Evolutionary conservation across 1,284 basidiomycete species (phyloP).

Genomic region (Rhodofomes roseus): DNA sequence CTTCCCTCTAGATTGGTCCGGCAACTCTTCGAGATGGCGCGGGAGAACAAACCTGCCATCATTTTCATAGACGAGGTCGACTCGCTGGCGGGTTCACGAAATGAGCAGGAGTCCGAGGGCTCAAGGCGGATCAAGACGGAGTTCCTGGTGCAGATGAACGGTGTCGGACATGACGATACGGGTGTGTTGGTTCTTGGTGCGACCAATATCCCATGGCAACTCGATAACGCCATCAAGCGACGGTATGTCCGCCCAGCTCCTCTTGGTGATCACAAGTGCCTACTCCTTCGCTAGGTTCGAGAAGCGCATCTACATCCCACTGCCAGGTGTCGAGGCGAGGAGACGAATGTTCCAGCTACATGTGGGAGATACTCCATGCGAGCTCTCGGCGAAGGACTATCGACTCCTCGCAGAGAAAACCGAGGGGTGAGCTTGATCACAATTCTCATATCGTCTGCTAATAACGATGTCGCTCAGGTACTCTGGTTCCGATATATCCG

Average conservation of each 20-base stretch:
- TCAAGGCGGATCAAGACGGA: constrained; percentile 97
- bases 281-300: constrained; percentile 65
- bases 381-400: constrained; percentile 79
- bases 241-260: constrained; percentile 44
- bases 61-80: constrained; percentile 99
- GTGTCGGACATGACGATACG: constrained; percentile 96
- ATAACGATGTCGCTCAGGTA: constrained; percentile 44
- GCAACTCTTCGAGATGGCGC: constrained; percentile 94
- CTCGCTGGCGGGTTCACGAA: constrained; percentile 91
- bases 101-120: constrained; percentile 95
- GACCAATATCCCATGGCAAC: constrained; percentile 97
- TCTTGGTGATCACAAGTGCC: background rate
- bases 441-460: background rate
- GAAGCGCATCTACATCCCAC: constrained; percentile 97
- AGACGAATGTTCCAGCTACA: constrained; percentile 97
- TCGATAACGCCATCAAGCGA: constrained; percentile 97
- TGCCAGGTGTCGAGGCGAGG: constrained; percentile 92
- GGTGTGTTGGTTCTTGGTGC: constrained; percentile 98
- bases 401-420: constrained; percentile 81
- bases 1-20: constrained; percentile 74
- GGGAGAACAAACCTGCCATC: constrained; percentile 95
- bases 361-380: constrained; percentile 89
- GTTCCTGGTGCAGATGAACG: constrained; percentile 98
- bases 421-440: constrained; percentile 60
- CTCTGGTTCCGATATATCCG: constrained; percentile 94